Evolutionary conservation across 1,139 yeast genomes (phyloP), one percentile per base, ranked within the genome.

Genomic region (Debaryomycetaceae sp.): DNA sequence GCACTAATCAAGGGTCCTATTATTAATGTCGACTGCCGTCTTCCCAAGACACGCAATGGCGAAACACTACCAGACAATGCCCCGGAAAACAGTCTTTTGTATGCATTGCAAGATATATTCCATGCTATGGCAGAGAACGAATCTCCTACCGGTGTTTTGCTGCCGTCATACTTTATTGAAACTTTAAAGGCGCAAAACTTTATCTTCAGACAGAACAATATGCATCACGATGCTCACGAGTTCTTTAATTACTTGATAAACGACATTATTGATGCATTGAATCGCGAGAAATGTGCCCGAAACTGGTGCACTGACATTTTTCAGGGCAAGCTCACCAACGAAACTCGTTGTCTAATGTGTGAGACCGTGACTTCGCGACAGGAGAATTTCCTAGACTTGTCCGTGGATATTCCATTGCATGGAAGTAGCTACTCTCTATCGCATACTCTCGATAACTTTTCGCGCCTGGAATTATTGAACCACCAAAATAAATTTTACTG

Each of bases 211-310:
- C 81, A 86, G 35, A 77, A 81, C 30, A 64, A 64, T 36, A 86
- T 87, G 95, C 98, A 90, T 51, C 98, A 90, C 49, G 98, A 90
- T 60, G 96, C 98, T 3, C 98, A 90, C 53, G 98, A 90, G 51
- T 90, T 90, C 51, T 68, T 86, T 48, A 87, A 87, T 51, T 87
- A 83, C 45, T 53, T 87, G 39, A 63, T 90, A 30, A 90, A 90
- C 52, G 82, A 77, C 39, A 72, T 83, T 19, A 74, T 86, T 33
- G 98, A 90, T 40, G 65, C 71, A 22, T 53, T 82, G 20, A 75
- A 72, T 32, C 49, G 49, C 32, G 69, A 51, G 32, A 30, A 38
- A 31, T 58, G 55, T 11, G 32, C 39, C 16, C 50, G 51, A 6
- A 66, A 68, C 40, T 71, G 80, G 71, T 68, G 90, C 34, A 79